Conservation (phyloP, 1,284 basidiomycete species). For the Cryptococcus sp. region DNA sequence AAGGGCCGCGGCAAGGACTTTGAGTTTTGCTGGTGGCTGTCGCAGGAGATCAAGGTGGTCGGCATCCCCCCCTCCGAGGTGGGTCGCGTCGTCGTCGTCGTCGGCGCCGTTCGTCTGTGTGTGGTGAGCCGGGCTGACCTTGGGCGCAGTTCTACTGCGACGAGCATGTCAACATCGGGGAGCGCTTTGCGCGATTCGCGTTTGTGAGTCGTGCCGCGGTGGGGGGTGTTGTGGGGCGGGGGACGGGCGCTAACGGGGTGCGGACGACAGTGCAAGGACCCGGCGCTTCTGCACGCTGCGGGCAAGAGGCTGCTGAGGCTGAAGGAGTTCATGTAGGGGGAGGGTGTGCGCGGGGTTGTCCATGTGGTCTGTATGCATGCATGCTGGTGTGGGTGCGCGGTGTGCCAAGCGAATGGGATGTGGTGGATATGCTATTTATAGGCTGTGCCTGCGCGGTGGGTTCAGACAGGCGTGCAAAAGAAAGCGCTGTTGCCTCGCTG, state of each 20-base stretch:
- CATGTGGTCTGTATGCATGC: neutral
- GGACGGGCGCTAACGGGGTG: neutral
- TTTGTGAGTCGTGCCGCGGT: constrained; percentile 54
- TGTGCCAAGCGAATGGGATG: neutral
- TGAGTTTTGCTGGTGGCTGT: constrained; percentile 87
- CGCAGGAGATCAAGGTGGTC: constrained; percentile 80
- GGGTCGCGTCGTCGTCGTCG: constrained; percentile 39
- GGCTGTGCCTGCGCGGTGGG: neutral
- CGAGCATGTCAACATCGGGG: constrained; percentile 77
- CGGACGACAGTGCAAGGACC: constrained; percentile 70
- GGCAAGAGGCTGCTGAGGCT: constrained; percentile 71
- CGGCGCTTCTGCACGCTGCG: constrained; percentile 72
- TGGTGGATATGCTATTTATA: neutral
- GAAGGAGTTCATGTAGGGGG: constrained; percentile 57
- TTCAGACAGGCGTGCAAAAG: no score
- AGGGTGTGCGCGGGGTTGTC: neutral
- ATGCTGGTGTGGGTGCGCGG: neutral
- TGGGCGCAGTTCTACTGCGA: constrained; percentile 74
- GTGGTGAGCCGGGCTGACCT: neutral
- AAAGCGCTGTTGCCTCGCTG: no score
- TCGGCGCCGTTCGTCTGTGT: no score
- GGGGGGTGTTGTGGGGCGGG: neutral
- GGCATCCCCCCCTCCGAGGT: constrained; percentile 89
- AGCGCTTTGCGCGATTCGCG: constrained; percentile 79
- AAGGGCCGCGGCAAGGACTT: constrained; percentile 83